Percentiles rank a stretch among this genome's conserved stretches.
These are phyloP conservation scores for Azolla pinnata DNA, from an alignment of 75 land plant species.

Conservation along the genomic window DNA sequence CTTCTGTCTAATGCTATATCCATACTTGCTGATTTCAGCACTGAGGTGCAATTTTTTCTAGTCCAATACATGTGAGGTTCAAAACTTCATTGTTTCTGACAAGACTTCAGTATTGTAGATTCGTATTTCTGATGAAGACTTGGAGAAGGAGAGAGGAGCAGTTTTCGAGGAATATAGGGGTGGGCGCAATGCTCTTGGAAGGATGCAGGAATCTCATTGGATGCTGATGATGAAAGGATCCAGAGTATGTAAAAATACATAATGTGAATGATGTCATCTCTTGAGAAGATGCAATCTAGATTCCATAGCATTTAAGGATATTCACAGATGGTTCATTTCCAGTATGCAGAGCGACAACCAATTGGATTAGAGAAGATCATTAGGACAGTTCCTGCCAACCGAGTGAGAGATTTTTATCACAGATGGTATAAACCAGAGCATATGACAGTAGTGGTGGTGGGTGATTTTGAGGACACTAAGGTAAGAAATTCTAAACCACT, in stretches of 20 bases:
- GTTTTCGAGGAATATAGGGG: constrained; percentile 91
- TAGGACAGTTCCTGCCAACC: constrained; percentile 51
- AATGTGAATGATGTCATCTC: no score
- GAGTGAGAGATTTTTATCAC: constrained; percentile 63
- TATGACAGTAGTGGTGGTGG: constrained; percentile 92
- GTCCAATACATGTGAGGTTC: no score
- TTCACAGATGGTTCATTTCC: no score
- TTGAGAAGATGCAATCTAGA: no score
- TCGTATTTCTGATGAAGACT: constrained; percentile 77
- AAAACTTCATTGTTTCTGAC: no score
- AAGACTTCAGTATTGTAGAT: constrained; percentile 34
- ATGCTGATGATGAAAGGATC: constrained; percentile 87
- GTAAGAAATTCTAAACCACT: no score
- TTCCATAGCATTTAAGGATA: no score
- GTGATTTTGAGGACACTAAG: constrained; percentile 87
- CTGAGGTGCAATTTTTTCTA: constrained; percentile 48
- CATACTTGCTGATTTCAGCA: constrained; percentile 81
- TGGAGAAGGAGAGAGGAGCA: constrained; percentile 97
- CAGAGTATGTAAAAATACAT: constrained; percentile 37
- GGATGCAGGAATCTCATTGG: constrained; percentile 99
- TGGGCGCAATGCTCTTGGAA: constrained; percentile 81
- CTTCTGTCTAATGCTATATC: constrained; percentile 83
- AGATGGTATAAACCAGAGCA: constrained; percentile 84
- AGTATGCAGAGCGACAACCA: constrained; percentile 93
- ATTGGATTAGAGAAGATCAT: constrained; percentile 95